These are phyloP conservation scores for Mariannaea sp. DNA, from an alignment of 2,329 filamentous ascomycete species.

Conservation along the genomic window DNA sequence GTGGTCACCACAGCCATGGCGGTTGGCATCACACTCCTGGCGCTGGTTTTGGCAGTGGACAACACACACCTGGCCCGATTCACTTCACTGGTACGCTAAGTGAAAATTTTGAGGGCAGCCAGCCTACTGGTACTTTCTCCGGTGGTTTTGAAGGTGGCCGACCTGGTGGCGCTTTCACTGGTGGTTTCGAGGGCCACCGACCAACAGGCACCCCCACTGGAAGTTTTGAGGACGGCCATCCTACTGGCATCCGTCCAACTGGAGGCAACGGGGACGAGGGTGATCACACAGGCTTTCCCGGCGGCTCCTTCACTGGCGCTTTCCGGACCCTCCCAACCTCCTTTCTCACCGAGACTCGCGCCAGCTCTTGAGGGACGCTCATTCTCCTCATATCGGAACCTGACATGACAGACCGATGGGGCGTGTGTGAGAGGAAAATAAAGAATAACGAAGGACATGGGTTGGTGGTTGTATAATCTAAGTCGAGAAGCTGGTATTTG, in stretches of 20 bases:
- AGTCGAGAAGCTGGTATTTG: constrained; percentile 35
- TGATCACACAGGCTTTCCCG: constrained; percentile 5
- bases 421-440: too few species aligned
- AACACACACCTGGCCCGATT: neutral
- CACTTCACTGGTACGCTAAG: neutral
- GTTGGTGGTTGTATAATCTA: constrained; percentile 31
- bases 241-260: neutral
- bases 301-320: constrained; percentile 4
- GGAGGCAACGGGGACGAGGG: constrained; percentile 4
- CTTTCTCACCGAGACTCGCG: constrained; percentile 18
- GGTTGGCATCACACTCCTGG: neutral
- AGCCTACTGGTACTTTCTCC: neutral
- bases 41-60: neutral
- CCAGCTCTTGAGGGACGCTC: constrained; percentile 10
- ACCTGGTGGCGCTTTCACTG: neutral
- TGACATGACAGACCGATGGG: constrained; percentile 8
- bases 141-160: neutral
- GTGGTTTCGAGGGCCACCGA: constrained; percentile 1
- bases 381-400: neutral
- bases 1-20: too few species aligned
- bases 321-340: constrained; percentile 5
- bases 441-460: constrained; percentile 23
- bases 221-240: neutral
- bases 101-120: neutral
- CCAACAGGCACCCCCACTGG: constrained; percentile 11